These are phyloP conservation scores for Inga leiocalycina DNA, from an alignment of 306 rosid species.

Conservation along the genomic window DNA sequence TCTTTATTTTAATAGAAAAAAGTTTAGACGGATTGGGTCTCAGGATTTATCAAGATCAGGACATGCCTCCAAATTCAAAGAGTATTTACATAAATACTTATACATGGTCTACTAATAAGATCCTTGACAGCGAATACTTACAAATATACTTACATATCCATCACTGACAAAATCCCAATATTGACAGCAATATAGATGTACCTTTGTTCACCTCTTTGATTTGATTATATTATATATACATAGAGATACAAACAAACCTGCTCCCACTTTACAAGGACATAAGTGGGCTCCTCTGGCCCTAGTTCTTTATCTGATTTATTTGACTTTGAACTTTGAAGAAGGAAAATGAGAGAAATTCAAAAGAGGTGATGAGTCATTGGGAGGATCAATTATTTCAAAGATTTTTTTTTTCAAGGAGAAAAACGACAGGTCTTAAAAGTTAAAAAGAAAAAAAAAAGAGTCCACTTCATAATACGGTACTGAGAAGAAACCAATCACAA, in stretches of 20 bases:
- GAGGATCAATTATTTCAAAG: neutral
- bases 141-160: too few species aligned
- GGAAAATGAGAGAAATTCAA: neutral
- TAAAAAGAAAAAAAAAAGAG: neutral
- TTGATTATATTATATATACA: too few species aligned
- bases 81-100: too few species aligned
- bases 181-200: too few species aligned
- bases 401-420: neutral
- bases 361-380: neutral
- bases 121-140: too few species aligned
- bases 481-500: conserved; percentile 29
- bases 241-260: neutral
- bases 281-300: neutral
- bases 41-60: rapidly evolving
- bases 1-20: too few species aligned
- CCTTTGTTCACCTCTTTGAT: neutral
- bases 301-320: neutral
- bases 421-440: neutral
- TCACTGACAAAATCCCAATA: too few species aligned
- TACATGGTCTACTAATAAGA: too few species aligned
- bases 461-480: conserved; percentile 7
- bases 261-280: neutral
- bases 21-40: rapidly evolving
- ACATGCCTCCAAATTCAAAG: too few species aligned
- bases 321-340: neutral